phyloP scores from a whole-genome alignment of 2,329 filamentous ascomycete genomes.

The Phyllosticta paracitricarpa region DNA sequence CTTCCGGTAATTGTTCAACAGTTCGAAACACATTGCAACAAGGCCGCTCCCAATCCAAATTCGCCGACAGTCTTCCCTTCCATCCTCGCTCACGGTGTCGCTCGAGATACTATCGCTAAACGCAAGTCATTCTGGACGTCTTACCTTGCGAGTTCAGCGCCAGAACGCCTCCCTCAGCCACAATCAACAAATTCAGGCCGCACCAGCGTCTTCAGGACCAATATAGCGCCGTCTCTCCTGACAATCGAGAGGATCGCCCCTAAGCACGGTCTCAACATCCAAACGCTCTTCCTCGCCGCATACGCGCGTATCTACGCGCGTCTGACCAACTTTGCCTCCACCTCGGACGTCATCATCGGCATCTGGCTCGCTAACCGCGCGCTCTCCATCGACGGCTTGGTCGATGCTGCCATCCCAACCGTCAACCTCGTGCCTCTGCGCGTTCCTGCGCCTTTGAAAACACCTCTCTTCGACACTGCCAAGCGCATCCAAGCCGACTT shows the following conservation, averaged over 20 bases:
- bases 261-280: conserved; percentile 52
- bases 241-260: conserved; percentile 36
- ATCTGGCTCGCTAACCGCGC: conserved; percentile 75
- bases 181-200: conserved; percentile 16
- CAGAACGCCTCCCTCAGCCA: neutral
- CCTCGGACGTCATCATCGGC: conserved; percentile 53
- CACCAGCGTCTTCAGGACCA: conserved; percentile 40
- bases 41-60: neutral
- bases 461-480: conserved; percentile 36
- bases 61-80: neutral
- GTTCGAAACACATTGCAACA: conserved; percentile 37
- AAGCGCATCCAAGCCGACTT: conserved; percentile 58
- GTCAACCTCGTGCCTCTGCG: conserved; percentile 68
- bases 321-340: conserved; percentile 17
- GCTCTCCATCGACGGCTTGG: conserved; percentile 39
- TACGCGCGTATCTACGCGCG: conserved; percentile 47
- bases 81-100: neutral
- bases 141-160: conserved; percentile 29
- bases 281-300: conserved; percentile 65
- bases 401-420: conserved; percentile 54
- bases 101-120: conserved; percentile 11
- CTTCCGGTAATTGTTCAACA: conserved; percentile 53
- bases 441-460: conserved; percentile 32
- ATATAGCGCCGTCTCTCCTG: conserved; percentile 28
- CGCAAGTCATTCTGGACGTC: conserved; percentile 41